phyloP scores from a whole-genome alignment of 345 rosid species.

The Sisymbrium irio region DNA sequence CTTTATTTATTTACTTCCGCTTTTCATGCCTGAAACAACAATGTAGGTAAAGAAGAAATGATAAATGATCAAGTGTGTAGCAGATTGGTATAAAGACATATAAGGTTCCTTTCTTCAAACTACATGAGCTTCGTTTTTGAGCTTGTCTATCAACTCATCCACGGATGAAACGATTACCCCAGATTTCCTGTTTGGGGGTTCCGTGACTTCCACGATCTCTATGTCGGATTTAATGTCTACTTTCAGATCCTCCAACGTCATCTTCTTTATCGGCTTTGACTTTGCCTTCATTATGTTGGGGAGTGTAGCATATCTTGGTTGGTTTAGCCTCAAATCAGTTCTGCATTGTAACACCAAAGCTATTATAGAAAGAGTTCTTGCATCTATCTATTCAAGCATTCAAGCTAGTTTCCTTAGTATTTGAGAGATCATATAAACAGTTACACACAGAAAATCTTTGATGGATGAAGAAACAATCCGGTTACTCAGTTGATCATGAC shows the following conservation, averaged over 20 bases:
- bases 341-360: conserved; percentile 41
- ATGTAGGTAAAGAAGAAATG: not conserved
- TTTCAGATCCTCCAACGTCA: conserved; percentile 59
- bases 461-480: too few species aligned
- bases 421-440: not conserved
- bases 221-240: conserved; percentile 58
- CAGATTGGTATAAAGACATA: not conserved
- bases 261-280: conserved; percentile 75
- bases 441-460: not conserved
- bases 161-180: conserved; percentile 66
- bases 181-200: conserved; percentile 78
- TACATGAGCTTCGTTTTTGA: conserved; percentile 69
- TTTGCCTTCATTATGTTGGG: conserved; percentile 97
- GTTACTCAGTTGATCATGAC: too few species aligned
- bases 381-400: too few species aligned
- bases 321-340: conserved; percentile 88
- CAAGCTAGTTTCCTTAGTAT: not conserved
- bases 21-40: not conserved
- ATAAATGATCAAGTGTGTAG: not conserved
- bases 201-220: conserved; percentile 65
- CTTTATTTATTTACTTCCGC: not conserved
- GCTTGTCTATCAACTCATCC: conserved; percentile 77
- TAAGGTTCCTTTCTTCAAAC: conserved; percentile 39
- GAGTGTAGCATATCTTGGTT: conserved; percentile 90
- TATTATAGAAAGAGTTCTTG: not conserved